phyloP scores from a whole-genome alignment of 78 protist genomes.

The Fonticula alba region DNA sequence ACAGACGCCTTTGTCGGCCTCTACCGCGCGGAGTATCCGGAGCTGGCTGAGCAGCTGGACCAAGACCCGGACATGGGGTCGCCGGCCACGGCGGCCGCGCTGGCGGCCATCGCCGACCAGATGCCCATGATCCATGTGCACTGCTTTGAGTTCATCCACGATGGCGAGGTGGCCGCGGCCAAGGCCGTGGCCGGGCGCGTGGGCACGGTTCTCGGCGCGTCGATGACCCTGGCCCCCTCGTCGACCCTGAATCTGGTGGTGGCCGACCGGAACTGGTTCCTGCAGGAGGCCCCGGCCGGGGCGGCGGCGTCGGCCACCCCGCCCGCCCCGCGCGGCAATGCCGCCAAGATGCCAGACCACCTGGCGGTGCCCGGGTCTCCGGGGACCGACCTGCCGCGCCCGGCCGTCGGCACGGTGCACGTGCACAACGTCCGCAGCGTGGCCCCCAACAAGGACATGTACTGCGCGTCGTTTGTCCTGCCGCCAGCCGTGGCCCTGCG shows the following conservation, averaged over 20 bases:
- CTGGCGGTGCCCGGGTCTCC: not conserved
- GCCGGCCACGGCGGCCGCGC: not conserved
- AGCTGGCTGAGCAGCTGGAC: not conserved
- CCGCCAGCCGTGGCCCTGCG: slow-evolving; percentile 16
- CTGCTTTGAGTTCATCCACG: slow-evolving; percentile 25
- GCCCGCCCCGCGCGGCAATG: too few relatives aligned
- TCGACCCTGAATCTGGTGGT: not conserved
- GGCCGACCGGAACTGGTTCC: too few relatives aligned
- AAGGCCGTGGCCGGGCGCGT: not conserved
- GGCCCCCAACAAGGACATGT: slow-evolving; percentile 66
- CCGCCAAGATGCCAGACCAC: too few relatives aligned
- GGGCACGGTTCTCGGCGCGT: too few relatives aligned
- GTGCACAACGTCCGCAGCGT: slow-evolving; percentile 58
- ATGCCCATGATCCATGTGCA: slow-evolving; percentile 40
- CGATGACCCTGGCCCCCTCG: not conserved
- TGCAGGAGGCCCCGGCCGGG: too few relatives aligned
- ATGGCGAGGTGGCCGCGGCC: not conserved
- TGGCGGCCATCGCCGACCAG: not conserved
- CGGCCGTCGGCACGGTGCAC: not conserved
- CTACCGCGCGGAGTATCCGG: not conserved
- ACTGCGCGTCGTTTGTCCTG: slow-evolving; percentile 49
- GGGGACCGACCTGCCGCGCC: not conserved
- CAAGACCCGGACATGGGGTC: not conserved
- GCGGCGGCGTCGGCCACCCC: too few relatives aligned
- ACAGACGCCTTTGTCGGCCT: not conserved